Conservation (phyloP, 257 asterid genomes). For the Phtheirospermum japonicum region DNA sequence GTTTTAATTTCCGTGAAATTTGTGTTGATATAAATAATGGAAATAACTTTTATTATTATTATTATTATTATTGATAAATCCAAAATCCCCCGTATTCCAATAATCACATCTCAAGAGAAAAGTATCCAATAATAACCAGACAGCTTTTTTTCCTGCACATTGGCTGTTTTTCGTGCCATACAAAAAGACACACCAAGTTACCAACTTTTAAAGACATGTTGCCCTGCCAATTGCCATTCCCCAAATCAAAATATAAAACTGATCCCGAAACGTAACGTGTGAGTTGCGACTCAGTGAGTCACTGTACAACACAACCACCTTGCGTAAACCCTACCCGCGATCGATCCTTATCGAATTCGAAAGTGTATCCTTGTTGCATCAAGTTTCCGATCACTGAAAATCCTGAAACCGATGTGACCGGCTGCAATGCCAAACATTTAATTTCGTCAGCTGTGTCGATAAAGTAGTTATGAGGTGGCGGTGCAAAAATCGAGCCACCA, state of each 20-base stretch:
- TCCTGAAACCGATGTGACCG: constrained; percentile 42
- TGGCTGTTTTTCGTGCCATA: constrained; percentile 37
- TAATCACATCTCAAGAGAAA: constrained; percentile 48
- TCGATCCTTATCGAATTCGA: constrained; percentile 65
- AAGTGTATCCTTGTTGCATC: constrained; percentile 76
- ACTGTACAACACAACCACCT: constrained; percentile 49
- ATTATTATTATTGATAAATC: not conserved
- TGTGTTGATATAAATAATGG: not conserved
- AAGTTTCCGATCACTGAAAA: constrained; percentile 73
- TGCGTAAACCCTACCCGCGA: constrained; percentile 58
- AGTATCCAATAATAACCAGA: constrained; percentile 32
- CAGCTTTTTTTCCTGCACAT: constrained; percentile 34
- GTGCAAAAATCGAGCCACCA: constrained; percentile 57
- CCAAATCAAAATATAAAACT: no score
- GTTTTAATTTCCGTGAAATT: not conserved
- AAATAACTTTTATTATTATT: not conserved
- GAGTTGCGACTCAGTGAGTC: constrained; percentile 32
- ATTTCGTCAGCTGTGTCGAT: constrained; percentile 56
- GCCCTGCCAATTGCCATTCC: no score
- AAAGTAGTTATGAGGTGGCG: constrained; percentile 68
- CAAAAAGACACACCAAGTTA: constrained; percentile 27
- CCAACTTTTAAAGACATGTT: no score
- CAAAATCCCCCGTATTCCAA: constrained; percentile 27
- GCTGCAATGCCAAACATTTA: constrained; percentile 74
- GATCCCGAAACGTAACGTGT: not conserved